Percentiles rank a stretch among this genome's conserved stretches.
phyloP scores from a whole-genome alignment of 2,329 filamentous ascomycete genomes.

The Periconia sp. region DNA sequence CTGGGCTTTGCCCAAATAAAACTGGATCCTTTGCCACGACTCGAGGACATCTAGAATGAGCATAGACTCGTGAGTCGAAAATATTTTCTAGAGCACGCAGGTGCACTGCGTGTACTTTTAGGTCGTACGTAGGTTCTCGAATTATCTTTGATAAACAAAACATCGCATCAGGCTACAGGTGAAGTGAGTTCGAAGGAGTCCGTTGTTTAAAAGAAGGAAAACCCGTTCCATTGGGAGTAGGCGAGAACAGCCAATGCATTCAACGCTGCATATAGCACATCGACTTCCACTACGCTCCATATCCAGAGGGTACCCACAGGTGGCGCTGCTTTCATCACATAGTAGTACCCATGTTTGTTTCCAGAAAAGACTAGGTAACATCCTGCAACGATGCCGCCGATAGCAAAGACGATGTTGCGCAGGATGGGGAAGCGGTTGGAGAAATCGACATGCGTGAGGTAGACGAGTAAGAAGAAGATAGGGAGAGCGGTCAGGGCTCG shows the following conservation, averaged over 20 bases:
- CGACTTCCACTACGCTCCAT: conserved; percentile 87
- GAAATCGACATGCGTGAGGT: conserved; percentile 45
- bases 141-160: background rate
- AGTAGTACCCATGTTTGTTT: conserved; percentile 78
- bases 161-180: background rate
- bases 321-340: conserved; percentile 90
- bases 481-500: conserved; percentile 53
- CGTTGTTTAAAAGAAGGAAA: conserved; percentile 45
- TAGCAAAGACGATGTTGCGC: conserved; percentile 62
- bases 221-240: conserved; percentile 59
- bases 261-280: conserved; percentile 65
- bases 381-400: conserved; percentile 62
- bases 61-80: background rate
- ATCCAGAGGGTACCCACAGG: conserved; percentile 88
- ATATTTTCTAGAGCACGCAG: too few relatives aligned
- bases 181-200: too few relatives aligned
- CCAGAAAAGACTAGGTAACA: conserved; percentile 81
- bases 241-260: conserved; percentile 54
- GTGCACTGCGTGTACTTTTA: background rate
- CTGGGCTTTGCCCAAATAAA: conserved; percentile 2
- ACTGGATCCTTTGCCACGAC: conserved; percentile 3
- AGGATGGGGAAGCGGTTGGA: conserved; percentile 48
- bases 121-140: background rate
- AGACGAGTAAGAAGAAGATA: conserved; percentile 49
- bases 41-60: conserved; percentile 13